A percentile compares a stretch with the other conserved stretches of the same genome.
These are phyloP conservation scores for Trichoderma pleuroti DNA, from an alignment of 2,329 filamentous ascomycete genomes.

Conservation along the genomic window DNA sequence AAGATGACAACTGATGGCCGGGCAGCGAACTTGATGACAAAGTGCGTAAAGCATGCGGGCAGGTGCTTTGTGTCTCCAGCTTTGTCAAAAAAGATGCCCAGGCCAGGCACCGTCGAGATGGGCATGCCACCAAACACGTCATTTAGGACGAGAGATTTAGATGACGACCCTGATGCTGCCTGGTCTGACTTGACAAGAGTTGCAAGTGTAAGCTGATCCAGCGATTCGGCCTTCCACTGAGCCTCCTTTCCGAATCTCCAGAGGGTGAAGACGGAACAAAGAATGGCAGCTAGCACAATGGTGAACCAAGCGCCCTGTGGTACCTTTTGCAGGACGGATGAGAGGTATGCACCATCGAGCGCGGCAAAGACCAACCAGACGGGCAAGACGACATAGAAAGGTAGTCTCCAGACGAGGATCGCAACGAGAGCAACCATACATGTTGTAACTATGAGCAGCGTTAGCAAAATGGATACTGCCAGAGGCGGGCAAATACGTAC, in stretches of 20 bases:
- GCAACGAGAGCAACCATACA: constrained; percentile 70
- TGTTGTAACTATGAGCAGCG: constrained; percentile 51
- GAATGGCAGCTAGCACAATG: constrained; percentile 57
- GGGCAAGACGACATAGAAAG: constrained; percentile 56
- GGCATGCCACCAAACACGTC: constrained; percentile 41
- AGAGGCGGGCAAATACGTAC: neutral
- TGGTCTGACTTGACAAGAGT: neutral
- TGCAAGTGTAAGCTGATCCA: constrained; percentile 49
- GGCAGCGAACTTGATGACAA: constrained; percentile 66
- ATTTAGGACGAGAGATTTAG: constrained; percentile 26
- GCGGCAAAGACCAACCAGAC: constrained; percentile 62
- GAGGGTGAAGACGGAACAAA: constrained; percentile 64
- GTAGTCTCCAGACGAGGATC: constrained; percentile 67
- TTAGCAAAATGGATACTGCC: neutral
- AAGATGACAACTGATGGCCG: constrained; percentile 68
- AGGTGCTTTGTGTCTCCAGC: constrained; percentile 54
- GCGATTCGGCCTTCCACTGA: constrained; percentile 68
- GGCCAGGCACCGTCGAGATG: constrained; percentile 50
- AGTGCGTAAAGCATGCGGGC: constrained; percentile 68
- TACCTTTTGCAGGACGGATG: constrained; percentile 67
- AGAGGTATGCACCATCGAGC: constrained; percentile 67
- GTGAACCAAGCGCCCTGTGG: constrained; percentile 79
- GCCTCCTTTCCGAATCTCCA: constrained; percentile 78
- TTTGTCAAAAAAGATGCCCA: constrained; percentile 78
- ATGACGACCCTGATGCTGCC: constrained; percentile 18